Evolutionary conservation across 805 yeast species (phyloP).

Genomic region (Saccharomyces paradoxus): DNA sequence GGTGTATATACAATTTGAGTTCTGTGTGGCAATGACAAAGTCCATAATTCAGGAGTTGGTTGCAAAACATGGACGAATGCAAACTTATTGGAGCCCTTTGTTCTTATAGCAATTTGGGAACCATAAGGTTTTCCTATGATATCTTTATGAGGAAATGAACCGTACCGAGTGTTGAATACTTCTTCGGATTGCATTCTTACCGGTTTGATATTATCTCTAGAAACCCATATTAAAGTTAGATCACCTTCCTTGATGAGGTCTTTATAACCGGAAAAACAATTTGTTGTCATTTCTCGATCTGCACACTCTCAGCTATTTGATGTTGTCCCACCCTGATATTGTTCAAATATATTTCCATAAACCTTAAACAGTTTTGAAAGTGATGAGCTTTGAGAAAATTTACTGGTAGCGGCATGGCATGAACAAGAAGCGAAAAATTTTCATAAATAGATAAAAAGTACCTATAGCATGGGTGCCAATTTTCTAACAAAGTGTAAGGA

Average conservation of each 20-base stretch:
- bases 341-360: not conserved
- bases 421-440: not conserved
- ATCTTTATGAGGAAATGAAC: constrained; percentile 72
- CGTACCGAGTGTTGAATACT: constrained; percentile 75
- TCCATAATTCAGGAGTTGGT: constrained; percentile 95
- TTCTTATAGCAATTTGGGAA: constrained; percentile 64
- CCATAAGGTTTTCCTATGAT: constrained; percentile 84
- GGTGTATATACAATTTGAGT: constrained; percentile 97
- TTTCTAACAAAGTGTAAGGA: not conserved
- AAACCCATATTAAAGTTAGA: constrained; percentile 75
- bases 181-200: constrained; percentile 52
- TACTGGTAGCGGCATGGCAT: not conserved
- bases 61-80: constrained; percentile 84
- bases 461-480: not conserved
- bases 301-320: not conserved
- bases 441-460: not conserved
- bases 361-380: not conserved
- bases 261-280: constrained; percentile 47
- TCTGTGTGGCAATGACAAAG: constrained; percentile 89
- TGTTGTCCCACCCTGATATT: not conserved
- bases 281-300: constrained; percentile 14
- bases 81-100: constrained; percentile 44
- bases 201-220: constrained; percentile 74
- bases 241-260: constrained; percentile 77
- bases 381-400: not conserved